phyloP scores from a whole-genome alignment of 2,329 filamentous ascomycete species.

The Cryoendolithus antarcticus region DNA sequence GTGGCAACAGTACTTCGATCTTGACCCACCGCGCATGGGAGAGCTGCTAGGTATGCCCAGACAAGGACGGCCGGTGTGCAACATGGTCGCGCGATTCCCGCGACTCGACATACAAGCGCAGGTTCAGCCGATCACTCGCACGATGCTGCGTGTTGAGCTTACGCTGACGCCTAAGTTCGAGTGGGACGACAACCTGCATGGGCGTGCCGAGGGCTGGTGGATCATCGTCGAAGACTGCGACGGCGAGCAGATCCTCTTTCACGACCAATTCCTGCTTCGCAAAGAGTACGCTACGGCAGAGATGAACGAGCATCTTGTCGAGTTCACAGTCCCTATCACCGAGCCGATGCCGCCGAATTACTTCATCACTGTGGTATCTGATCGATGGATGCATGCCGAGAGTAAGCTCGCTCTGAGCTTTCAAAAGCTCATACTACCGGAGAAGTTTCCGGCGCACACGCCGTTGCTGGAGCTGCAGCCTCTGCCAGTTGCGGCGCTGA shows the following conservation, averaged over 20 bases:
- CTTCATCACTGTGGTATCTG: constrained; percentile 88
- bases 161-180: constrained; percentile 89
- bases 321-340: constrained; percentile 91
- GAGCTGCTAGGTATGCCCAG: constrained; percentile 85
- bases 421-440: constrained; percentile 84
- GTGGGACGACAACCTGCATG: constrained; percentile 87
- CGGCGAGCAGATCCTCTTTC: constrained; percentile 87
- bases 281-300: constrained; percentile 79
- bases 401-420: constrained; percentile 88
- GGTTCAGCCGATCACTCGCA: constrained; percentile 87
- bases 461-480: constrained; percentile 85
- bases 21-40: constrained; percentile 92
- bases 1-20: constrained; percentile 88
- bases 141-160: constrained; percentile 80
- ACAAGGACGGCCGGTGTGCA: constrained; percentile 73
- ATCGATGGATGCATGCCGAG: constrained; percentile 97
- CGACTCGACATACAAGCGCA: constrained; percentile 85
- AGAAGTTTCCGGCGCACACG: constrained; percentile 91
- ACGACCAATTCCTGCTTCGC: constrained; percentile 85
- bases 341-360: constrained; percentile 99
- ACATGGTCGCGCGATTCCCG: constrained; percentile 82
- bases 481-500: constrained; percentile 76
- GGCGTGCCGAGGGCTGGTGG: constrained; percentile 86
- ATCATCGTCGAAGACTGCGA: constrained; percentile 95
- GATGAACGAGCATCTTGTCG: constrained; percentile 83